Evolutionary conservation across 2,329 filamentous ascomycete species (phyloP).

Genomic region (Fusarium sororula): DNA sequence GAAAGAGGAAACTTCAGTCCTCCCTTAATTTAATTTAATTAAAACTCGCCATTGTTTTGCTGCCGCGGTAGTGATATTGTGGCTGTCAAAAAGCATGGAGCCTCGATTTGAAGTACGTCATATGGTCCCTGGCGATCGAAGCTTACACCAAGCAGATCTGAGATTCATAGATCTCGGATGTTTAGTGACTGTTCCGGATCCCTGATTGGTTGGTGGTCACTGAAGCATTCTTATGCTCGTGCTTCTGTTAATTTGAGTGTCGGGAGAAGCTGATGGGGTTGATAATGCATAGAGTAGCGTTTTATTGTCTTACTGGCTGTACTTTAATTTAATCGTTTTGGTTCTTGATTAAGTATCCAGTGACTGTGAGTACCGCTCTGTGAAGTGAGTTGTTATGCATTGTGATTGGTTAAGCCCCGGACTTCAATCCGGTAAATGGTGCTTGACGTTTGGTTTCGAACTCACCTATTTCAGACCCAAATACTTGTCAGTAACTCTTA

Average conservation of each 20-base stretch:
- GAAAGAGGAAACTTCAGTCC: not conserved
- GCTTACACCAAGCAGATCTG: slow-evolving; percentile 32
- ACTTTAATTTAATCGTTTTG: not conserved
- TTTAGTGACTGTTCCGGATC: not conserved
- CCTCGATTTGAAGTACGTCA: slow-evolving; percentile 47
- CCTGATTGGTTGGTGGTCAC: slow-evolving; percentile 8
- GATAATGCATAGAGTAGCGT: not conserved
- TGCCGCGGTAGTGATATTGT: slow-evolving; percentile 37
- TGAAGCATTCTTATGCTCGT: not conserved
- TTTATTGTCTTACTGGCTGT: not conserved
- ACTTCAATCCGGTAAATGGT: not conserved
- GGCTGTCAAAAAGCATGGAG: slow-evolving; percentile 22
- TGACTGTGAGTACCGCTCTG: not conserved
- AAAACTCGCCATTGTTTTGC: slow-evolving; percentile 10
- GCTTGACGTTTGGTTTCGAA: not conserved
- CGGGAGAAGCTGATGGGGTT: not conserved
- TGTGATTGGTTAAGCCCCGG: not conserved
- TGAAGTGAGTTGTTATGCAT: not conserved
- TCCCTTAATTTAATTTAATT: not conserved
- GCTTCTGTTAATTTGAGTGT: not conserved
- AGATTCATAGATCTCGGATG: slow-evolving; percentile 17
- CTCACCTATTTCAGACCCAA: not conserved
- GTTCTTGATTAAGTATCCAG: no score
- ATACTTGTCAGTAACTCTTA: not conserved
- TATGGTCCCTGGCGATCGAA: slow-evolving; percentile 45